These are phyloP conservation scores for Flammula alnicola DNA, from an alignment of 1,284 basidiomycete genomes.

Conservation along the genomic window DNA sequence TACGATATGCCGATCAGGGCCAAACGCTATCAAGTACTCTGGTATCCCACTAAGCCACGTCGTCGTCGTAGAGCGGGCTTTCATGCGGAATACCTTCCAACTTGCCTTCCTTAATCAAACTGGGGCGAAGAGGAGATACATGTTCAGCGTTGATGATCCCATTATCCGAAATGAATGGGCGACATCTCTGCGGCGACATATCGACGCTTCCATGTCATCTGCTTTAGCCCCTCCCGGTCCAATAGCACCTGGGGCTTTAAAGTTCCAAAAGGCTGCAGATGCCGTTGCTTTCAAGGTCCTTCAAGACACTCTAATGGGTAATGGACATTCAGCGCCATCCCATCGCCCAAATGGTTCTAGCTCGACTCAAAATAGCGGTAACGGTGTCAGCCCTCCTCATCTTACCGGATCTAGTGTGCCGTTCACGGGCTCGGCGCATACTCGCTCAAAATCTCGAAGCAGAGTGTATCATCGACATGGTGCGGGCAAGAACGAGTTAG, in stretches of 20 bases:
- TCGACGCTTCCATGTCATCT: slow-evolving; percentile 50
- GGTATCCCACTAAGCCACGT: slow-evolving; percentile 78
- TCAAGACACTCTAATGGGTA: slow-evolving; percentile 77
- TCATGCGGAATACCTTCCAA: slow-evolving; percentile 95
- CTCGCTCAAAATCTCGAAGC: slow-evolving; percentile 72
- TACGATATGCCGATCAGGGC: slow-evolving; percentile 79
- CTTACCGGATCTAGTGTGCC: slow-evolving; percentile 16
- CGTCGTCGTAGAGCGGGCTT: slow-evolving; percentile 84
- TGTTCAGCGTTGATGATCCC: slow-evolving; percentile 88
- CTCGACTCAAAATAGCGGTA: slow-evolving; percentile 18
- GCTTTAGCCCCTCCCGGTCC: slow-evolving; percentile 36
- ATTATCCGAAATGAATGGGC: slow-evolving; percentile 79
- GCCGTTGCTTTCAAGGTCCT: slow-evolving; percentile 79
- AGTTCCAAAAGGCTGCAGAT: slow-evolving; percentile 68
- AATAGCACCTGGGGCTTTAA: slow-evolving; percentile 41
- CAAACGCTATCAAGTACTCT: slow-evolving; percentile 79
- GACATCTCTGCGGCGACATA: slow-evolving; percentile 69
- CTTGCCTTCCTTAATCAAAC: slow-evolving; percentile 79
- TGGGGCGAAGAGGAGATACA: slow-evolving; percentile 80
- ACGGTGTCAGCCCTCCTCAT: slow-evolving; percentile 10
- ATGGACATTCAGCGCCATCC: background rate
- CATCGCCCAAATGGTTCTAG: slow-evolving; percentile 19
- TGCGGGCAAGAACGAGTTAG: slow-evolving; percentile 62
- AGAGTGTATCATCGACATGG: slow-evolving; percentile 65
- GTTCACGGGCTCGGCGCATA: slow-evolving; percentile 40